Base-by-base conservation (phyloP, 768 basidiomycete species). In the Tulasnella sp. region DNA sequence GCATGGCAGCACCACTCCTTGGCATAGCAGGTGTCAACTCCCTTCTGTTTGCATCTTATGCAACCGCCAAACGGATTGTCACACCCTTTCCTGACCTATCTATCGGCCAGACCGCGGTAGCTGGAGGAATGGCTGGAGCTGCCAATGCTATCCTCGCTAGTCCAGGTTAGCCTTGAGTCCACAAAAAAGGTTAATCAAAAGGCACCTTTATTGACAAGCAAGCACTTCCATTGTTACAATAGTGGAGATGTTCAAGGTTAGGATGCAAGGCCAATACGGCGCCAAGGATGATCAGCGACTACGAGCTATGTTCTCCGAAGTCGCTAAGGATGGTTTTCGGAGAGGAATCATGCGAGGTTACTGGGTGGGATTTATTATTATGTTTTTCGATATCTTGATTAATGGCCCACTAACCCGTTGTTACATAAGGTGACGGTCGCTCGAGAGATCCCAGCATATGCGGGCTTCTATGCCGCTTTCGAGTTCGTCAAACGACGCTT, bases 181-280 rank as follows among this genome's bases (percentile, higher is more conserved):
- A 30, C 38, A 11, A 23, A 11, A 17, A 27, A 38, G 1, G 34
- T 47, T n/a, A n/a, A n/a, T 29, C n/a, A 21, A 19, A 23, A 4
- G 13, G n/a, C 21, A 17, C 43, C 13, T 27, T 17, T 21, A 17
- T 21, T 61, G 29, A 29, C 8, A 23, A 21, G n/a, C n/a, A 10
- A 56, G 24, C 9, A 17, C 15, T 47, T 8, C 50, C 42, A 17
- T 42, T 9, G 27, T n/a, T 27, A 9, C 38, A 23, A 5, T 62
- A 90, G 89, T 92, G 52, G 96, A 99, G 72, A 90, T 98, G 88
- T 97, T 97, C 76, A 98, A 99, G 73, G 90, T 97, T 27, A 80
- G 89, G 17, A 96, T 96, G 95, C 94, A 96, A 72, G 93, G 87
- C 5, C 89, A 97, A 69, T 95, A 96, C 65, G 95, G 94, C 10